phyloP scores from a whole-genome alignment of 2,329 filamentous ascomycete genomes.

The Lachnellula suecica region DNA sequence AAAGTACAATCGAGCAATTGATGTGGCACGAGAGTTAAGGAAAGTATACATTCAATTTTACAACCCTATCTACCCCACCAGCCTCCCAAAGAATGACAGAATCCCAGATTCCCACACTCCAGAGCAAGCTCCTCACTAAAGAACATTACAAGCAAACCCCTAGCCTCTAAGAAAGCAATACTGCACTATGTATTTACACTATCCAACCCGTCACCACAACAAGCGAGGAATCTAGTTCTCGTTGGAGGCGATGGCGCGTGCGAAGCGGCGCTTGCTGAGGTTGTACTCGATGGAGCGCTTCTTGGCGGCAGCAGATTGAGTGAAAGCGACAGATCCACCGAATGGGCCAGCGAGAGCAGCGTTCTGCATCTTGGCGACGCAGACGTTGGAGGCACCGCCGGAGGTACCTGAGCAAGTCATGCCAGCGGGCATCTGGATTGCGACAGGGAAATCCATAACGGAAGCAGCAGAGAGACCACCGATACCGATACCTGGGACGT shows the following conservation, averaged over 20 bases:
- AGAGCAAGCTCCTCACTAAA: background rate
- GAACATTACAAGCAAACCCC: conserved; percentile 11
- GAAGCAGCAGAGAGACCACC: conserved; percentile 57
- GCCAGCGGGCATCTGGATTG: conserved; percentile 63
- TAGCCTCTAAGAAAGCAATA: too few species aligned
- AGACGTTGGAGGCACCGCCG: conserved; percentile 60
- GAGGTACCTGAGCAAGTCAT: conserved; percentile 64
- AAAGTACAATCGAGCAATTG: background rate
- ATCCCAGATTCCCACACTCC: conserved; percentile 16
- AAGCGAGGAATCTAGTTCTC: conserved; percentile 18
- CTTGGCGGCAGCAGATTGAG: conserved; percentile 54
- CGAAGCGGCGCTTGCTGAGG: conserved; percentile 35
- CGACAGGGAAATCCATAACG: conserved; percentile 64
- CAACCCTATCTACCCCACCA: conserved; percentile 10
- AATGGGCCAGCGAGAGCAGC: conserved; percentile 62
- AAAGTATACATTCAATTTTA: conserved; percentile 22
- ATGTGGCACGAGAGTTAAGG: conserved; percentile 8
- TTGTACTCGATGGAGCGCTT: conserved; percentile 62
- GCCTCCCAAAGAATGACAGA: conserved; percentile 15
- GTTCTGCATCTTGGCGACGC: conserved; percentile 65
- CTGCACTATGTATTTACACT: too few species aligned
- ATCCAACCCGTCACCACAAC: background rate
- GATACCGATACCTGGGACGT: conserved; percentile 59
- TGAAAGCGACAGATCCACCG: conserved; percentile 66
- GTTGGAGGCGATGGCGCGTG: conserved; percentile 23